Percentiles rank a stretch among this genome's conserved stretches.
phyloP scores from a whole-genome alignment of 2,329 filamentous ascomycete species.

The Sclerotinia borealis region DNA sequence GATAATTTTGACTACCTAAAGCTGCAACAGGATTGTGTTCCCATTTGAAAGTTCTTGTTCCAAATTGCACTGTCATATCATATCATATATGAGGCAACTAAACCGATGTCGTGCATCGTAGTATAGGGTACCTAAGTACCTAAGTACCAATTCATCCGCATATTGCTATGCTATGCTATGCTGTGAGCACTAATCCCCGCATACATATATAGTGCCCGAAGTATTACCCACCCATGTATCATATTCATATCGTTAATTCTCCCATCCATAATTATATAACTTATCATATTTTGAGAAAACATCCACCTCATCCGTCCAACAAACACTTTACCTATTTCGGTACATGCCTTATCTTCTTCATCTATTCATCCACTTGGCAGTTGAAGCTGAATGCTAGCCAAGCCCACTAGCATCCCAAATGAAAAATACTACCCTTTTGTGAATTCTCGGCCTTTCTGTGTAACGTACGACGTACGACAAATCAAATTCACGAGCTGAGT shows the following conservation, averaged over 20 bases:
- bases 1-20: neutral
- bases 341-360: neutral
- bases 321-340: neutral
- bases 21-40: neutral
- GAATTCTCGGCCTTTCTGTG: neutral
- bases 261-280: neutral
- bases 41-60: neutral
- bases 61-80: neutral
- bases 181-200: neutral
- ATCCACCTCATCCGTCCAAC: neutral
- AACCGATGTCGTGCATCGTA: neutral
- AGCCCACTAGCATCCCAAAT: neutral
- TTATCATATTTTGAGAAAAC: neutral
- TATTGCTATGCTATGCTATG: no score
- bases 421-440: neutral
- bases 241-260: neutral
- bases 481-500: neutral
- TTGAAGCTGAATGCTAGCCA: neutral
- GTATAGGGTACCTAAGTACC: no score
- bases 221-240: no score
- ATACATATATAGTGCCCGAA: no score
- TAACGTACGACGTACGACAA: slow-evolving; percentile 2
- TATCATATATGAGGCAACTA: neutral
- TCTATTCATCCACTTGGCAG: neutral
- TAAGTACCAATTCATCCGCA: neutral